phyloP scores from a whole-genome alignment of 2,329 filamentous ascomycete genomes.

The Alternaria triticina region DNA sequence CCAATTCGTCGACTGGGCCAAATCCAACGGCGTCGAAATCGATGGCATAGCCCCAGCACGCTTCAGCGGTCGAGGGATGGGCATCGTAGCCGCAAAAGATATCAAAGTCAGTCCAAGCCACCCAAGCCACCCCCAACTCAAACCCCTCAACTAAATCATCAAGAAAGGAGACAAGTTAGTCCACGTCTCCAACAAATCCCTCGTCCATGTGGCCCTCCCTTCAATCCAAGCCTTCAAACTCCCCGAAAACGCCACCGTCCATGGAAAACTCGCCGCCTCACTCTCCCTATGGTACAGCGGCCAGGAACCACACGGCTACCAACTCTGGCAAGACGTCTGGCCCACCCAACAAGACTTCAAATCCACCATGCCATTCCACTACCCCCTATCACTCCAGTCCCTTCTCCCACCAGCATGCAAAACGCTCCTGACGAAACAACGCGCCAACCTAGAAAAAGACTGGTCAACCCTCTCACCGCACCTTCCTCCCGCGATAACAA shows the following conservation, averaged over 20 bases:
- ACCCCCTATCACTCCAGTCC: conserved; percentile 52
- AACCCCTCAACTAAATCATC: conserved; percentile 22
- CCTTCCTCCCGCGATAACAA: conserved; percentile 52
- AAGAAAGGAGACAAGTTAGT: conserved; percentile 68
- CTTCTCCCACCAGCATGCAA: conserved; percentile 47
- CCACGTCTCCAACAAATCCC: conserved; percentile 65
- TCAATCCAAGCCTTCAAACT: conserved; percentile 59
- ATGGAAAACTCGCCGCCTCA: conserved; percentile 75
- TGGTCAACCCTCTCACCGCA: conserved; percentile 54
- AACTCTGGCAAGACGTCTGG: conserved; percentile 70
- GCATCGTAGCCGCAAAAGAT: conserved; percentile 72
- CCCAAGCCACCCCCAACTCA: not conserved
- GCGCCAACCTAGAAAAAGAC: conserved; percentile 58
- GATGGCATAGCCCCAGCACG: conserved; percentile 70
- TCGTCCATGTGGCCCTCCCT: conserved; percentile 68
- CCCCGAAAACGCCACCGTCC: conserved; percentile 64
- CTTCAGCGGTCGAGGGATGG: conserved; percentile 76
- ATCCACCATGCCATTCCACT: conserved; percentile 63
- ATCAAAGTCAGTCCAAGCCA: conserved; percentile 62
- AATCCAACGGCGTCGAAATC: conserved; percentile 68
- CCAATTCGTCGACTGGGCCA: conserved; percentile 72
- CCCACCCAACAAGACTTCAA: conserved; percentile 68
- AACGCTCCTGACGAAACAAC: conserved; percentile 62
- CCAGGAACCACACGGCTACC: conserved; percentile 52
- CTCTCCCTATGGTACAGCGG: conserved; percentile 59